Evolutionary conservation across 306 rosid genomes (phyloP).

Genomic region (Acmispon strigosus): DNA sequence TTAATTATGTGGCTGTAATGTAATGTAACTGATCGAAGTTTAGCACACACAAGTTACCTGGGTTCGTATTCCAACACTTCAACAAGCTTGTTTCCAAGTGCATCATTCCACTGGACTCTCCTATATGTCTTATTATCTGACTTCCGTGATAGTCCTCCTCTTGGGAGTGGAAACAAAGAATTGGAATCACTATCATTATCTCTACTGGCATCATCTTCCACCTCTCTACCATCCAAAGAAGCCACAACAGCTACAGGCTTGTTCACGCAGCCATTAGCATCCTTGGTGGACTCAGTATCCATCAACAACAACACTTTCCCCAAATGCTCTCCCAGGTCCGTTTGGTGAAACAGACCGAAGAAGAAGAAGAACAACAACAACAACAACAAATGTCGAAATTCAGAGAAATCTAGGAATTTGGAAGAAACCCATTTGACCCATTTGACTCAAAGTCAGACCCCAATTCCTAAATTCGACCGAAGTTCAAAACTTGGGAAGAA

Average conservation of each 20-base stretch:
- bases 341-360: not conserved
- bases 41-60: constrained; percentile 36
- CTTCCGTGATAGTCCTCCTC: constrained; percentile 62
- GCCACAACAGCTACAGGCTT: constrained; percentile 33
- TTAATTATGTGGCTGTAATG: no score
- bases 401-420: not conserved
- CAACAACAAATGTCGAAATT: no score
- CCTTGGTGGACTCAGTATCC: constrained; percentile 41
- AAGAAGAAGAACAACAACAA: not conserved
- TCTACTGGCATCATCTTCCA: constrained; percentile 40
- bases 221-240: constrained; percentile 33
- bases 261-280: constrained; percentile 38
- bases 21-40: not conserved
- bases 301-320: constrained; percentile 14
- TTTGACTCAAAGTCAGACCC: constrained; percentile 14
- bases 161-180: constrained; percentile 52
- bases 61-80: constrained; percentile 77
- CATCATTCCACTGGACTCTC: constrained; percentile 94
- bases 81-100: constrained; percentile 65
- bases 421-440: constrained; percentile 23
- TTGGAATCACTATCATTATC: constrained; percentile 61
- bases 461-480: constrained; percentile 14
- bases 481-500: constrained; percentile 6
- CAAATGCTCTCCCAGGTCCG: not conserved
- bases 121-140: constrained; percentile 42